phyloP scores from a whole-genome alignment of 139 green algal genomes.

The Microglena sp. region DNA sequence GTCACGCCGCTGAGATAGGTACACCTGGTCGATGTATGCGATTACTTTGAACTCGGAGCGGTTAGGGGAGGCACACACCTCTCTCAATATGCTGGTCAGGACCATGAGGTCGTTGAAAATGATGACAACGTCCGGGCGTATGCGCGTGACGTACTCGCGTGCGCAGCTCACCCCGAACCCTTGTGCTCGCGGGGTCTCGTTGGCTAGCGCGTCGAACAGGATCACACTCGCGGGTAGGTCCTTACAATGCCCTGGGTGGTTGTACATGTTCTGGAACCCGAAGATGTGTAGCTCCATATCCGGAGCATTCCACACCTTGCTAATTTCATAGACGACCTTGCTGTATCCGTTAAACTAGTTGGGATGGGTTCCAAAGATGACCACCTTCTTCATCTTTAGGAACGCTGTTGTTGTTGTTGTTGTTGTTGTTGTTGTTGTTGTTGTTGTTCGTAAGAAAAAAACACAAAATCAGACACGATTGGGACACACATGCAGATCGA shows the following conservation, averaged over 20 bases:
- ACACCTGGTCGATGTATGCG: constrained; percentile 13
- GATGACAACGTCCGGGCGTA: constrained; percentile 1
- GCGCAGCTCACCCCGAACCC: not conserved
- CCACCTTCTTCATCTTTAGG: not conserved
- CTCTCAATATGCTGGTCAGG: not conserved
- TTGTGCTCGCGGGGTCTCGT: constrained; percentile 1
- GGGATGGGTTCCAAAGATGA: constrained; percentile 8
- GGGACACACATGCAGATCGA: too few species aligned
- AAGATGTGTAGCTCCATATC: not conserved
- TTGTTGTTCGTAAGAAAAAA: too few species aligned
- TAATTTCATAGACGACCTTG: constrained; percentile 9
- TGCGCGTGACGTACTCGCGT: not conserved
- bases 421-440: too few species aligned
- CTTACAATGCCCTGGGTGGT: too few species aligned
- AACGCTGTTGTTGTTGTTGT: too few species aligned
- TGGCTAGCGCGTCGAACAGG: constrained; percentile 1
- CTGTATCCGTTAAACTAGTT: constrained; percentile 8
- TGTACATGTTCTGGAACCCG: constrained; percentile 9
- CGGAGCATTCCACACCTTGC: too few species aligned
- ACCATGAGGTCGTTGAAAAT: constrained; percentile 12
- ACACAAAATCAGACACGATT: too few species aligned
- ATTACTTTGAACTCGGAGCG: constrained; percentile 8
- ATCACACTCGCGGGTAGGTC: too few species aligned
- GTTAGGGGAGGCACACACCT: not conserved
- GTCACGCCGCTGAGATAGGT: not conserved